Percentiles rank a stretch among this genome's conserved stretches.
Conservation (phyloP, 2,329 filamentous ascomycete genomes). For the Balansia obtecta region DNA sequence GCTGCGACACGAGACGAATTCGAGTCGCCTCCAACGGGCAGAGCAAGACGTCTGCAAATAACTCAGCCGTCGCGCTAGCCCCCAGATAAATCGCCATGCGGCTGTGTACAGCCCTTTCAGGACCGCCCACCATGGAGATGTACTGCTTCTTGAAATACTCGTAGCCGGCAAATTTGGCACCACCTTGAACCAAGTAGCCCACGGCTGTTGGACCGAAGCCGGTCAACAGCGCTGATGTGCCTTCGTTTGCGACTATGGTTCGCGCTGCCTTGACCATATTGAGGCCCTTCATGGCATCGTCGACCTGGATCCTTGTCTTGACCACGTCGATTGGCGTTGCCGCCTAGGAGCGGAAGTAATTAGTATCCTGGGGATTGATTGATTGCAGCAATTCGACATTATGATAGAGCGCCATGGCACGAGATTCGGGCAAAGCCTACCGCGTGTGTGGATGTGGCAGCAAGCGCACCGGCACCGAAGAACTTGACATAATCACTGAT, state of each 20-base stretch:
- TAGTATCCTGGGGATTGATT: not conserved
- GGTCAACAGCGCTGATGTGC: slow-evolving; percentile 66
- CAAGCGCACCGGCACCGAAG: slow-evolving; percentile 39
- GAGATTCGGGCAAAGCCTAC: slow-evolving; percentile 20
- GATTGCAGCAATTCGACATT: not conserved
- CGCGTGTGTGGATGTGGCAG: slow-evolving; percentile 38
- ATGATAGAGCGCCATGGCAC: not conserved
- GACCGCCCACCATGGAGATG: slow-evolving; percentile 53
- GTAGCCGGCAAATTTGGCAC: slow-evolving; percentile 85
- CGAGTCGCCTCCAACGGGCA: slow-evolving; percentile 81
- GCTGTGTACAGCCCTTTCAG: slow-evolving; percentile 28
- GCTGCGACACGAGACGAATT: slow-evolving; percentile 70
- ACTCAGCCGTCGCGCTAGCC: slow-evolving; percentile 55
- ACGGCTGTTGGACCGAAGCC: slow-evolving; percentile 77
- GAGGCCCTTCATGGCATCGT: slow-evolving; percentile 72
- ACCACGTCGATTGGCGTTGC: slow-evolving; percentile 54
- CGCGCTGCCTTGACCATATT: slow-evolving; percentile 71
- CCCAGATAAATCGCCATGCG: slow-evolving; percentile 57
- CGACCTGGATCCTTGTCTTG: slow-evolving; percentile 86
- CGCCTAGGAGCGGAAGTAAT: slow-evolving; percentile 22
- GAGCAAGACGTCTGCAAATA: slow-evolving; percentile 68
- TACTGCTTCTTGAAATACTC: slow-evolving; percentile 89
- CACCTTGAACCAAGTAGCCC: slow-evolving; percentile 81
- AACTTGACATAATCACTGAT: slow-evolving; percentile 37
- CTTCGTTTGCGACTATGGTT: slow-evolving; percentile 68